Evolutionary conservation across 208 protist species (phyloP).

Genomic region (Blechomonas ayalai): DNA sequence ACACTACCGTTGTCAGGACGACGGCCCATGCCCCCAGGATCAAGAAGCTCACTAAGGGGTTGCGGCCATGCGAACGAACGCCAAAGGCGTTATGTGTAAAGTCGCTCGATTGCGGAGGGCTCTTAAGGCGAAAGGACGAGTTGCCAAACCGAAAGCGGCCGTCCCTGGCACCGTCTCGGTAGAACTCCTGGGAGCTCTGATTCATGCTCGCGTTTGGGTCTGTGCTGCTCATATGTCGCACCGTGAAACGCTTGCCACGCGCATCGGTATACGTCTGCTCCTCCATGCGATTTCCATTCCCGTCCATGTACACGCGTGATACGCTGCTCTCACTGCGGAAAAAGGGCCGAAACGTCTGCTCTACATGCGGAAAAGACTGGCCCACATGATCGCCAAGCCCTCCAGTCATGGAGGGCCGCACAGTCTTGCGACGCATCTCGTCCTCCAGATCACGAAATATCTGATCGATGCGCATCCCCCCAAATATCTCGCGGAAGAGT

Average conservation of each 20-base stretch:
- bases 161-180: constrained; percentile 34
- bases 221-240: constrained; percentile 47
- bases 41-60: constrained; percentile 58
- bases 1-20: constrained; percentile 44
- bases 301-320: constrained; percentile 50
- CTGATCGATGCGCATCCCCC: constrained; percentile 77
- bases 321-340: constrained; percentile 34
- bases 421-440: constrained; percentile 44
- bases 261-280: constrained; percentile 66
- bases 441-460: constrained; percentile 82
- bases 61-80: constrained; percentile 65
- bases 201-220: constrained; percentile 69
- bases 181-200: constrained; percentile 52
- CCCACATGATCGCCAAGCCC: constrained; percentile 27
- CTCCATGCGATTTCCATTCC: constrained; percentile 77
- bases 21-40: constrained; percentile 56
- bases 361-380: constrained; percentile 17
- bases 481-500: constrained; percentile 83
- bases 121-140: constrained; percentile 30
- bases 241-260: constrained; percentile 54
- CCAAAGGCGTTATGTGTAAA: constrained; percentile 59
- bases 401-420: constrained; percentile 6
- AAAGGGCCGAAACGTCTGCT: constrained; percentile 61
- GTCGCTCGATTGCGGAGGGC: constrained; percentile 24
- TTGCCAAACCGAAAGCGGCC: constrained; percentile 59